Percentiles rank a stretch among this genome's conserved stretches.
These are phyloP conservation scores for Byssoonygena ceratinophila DNA, from an alignment of 2,329 filamentous ascomycete species.

Conservation along the genomic window DNA sequence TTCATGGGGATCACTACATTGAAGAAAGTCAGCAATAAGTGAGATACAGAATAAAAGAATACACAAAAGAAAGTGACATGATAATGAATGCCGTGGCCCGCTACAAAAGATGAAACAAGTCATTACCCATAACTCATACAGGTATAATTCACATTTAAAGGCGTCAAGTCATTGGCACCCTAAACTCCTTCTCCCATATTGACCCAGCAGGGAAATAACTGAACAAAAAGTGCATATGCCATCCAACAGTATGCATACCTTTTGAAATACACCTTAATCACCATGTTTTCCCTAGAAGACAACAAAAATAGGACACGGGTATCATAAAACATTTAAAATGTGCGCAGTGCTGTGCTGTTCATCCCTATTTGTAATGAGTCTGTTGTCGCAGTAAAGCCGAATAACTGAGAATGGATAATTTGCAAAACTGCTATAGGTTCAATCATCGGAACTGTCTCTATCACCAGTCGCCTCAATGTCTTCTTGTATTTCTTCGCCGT, in stretches of 20 bases:
- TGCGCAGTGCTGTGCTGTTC: not conserved
- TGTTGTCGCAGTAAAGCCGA: not conserved
- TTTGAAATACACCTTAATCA: not conserved
- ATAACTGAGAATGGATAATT: not conserved
- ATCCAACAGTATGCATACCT: not conserved
- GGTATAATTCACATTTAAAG: not conserved
- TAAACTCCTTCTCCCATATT: not conserved
- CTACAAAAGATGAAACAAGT: not conserved
- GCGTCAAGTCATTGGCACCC: not conserved
- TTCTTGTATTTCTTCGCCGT: conserved; percentile 31
- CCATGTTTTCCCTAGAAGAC: not conserved
- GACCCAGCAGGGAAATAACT: not conserved
- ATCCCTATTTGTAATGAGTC: not conserved
- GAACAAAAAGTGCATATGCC: not conserved
- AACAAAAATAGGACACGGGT: conserved; percentile 1
- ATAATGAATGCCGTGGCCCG: not conserved
- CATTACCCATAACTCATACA: conserved; percentile 8
- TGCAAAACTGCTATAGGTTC: conserved; percentile 17
- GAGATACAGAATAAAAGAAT: no score
- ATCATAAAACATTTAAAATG: conserved; percentile 5
- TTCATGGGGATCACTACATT: no score
- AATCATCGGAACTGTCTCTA: conserved; percentile 2
- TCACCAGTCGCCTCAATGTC: conserved; percentile 26
- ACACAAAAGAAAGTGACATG: not conserved
- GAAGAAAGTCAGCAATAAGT: no score